phyloP scores from a whole-genome alignment of 2,329 filamentous ascomycete species.

The Conoideocrella luteorostrata region DNA sequence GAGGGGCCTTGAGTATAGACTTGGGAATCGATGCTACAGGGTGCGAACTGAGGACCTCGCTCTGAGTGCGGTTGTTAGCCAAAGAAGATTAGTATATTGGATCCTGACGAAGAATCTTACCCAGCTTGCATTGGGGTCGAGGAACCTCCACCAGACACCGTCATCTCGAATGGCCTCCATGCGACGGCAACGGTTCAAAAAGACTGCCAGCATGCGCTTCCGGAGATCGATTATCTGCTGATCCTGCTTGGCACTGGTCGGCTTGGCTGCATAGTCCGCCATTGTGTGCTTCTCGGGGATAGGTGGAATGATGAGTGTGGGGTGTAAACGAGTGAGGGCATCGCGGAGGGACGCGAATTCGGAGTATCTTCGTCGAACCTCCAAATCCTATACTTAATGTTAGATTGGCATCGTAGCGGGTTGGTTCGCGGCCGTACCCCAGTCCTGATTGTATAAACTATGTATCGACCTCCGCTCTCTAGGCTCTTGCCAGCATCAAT shows the following conservation, averaged over 20 bases:
- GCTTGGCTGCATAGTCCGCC: conserved; percentile 96
- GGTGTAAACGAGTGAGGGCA: conserved; percentile 84
- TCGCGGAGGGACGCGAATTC: conserved; percentile 90
- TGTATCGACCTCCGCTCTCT: conserved; percentile 87
- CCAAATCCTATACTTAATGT: conserved; percentile 63
- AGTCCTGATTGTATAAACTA: conserved; percentile 94
- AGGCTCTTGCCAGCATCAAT: conserved; percentile 92
- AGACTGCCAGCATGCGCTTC: conserved; percentile 95
- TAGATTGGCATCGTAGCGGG: conserved; percentile 1
- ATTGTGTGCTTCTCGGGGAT: conserved; percentile 99
- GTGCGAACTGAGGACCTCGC: conserved; percentile 88
- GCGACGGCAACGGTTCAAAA: conserved; percentile 83
- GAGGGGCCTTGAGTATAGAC: conserved; percentile 90
- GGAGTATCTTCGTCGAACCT: conserved; percentile 91
- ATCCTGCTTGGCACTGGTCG: conserved; percentile 96
- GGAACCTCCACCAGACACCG: conserved; percentile 94
- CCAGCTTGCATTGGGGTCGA: conserved; percentile 98
- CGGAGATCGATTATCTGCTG: conserved; percentile 92
- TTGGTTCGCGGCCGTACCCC: conserved; percentile 54
- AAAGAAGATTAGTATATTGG: conserved; percentile 11
- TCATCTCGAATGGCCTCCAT: conserved; percentile 92
- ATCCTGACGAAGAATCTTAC: conserved; percentile 40
- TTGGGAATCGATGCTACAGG: conserved; percentile 90
- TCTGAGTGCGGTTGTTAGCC: conserved; percentile 43
- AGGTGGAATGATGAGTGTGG: conserved; percentile 89